These are phyloP conservation scores for Cystobasidium pallidum DNA, from an alignment of 1,284 basidiomycete species.

Conservation along the genomic window DNA sequence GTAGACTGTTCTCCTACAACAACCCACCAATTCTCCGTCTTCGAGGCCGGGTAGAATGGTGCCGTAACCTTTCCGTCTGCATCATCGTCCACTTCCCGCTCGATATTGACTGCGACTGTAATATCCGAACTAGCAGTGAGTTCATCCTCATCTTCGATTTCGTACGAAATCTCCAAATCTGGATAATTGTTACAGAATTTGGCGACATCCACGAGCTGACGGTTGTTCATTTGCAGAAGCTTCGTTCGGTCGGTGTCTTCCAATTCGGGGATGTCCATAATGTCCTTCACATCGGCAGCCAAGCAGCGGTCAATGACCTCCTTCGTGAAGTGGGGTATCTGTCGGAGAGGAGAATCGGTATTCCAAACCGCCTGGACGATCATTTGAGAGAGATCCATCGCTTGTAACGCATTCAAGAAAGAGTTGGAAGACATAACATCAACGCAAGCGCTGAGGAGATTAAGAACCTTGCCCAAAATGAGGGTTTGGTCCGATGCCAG, in stretches of 20 bases:
- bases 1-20: constrained; percentile 80
- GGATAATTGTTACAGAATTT: constrained; percentile 94
- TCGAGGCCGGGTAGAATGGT: constrained; percentile 86
- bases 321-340: constrained; percentile 91
- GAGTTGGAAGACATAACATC: constrained; percentile 93
- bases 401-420: constrained; percentile 89
- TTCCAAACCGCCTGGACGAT: constrained; percentile 98
- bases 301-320: constrained; percentile 86
- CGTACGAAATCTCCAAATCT: constrained; percentile 75
- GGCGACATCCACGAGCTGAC: constrained; percentile 87
- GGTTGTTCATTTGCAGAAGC: constrained; percentile 79
- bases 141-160: constrained; percentile 75
- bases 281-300: constrained; percentile 74
- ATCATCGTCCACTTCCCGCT: constrained; percentile 69
- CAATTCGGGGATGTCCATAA: constrained; percentile 97
- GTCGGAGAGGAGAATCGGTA: constrained; percentile 87
- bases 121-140: constrained; percentile 84
- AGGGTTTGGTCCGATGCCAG: constrained; percentile 85
- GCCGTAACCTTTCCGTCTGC: constrained; percentile 81
- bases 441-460: constrained; percentile 67
- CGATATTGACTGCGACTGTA: constrained; percentile 74
- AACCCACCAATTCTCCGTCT: constrained; percentile 96
- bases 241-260: constrained; percentile 84
- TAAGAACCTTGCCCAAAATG: constrained; percentile 87
- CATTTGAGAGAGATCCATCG: constrained; percentile 99